Conservation (phyloP, 2,329 filamentous ascomycete species). For the Metarhizium anisopliae region DNA sequence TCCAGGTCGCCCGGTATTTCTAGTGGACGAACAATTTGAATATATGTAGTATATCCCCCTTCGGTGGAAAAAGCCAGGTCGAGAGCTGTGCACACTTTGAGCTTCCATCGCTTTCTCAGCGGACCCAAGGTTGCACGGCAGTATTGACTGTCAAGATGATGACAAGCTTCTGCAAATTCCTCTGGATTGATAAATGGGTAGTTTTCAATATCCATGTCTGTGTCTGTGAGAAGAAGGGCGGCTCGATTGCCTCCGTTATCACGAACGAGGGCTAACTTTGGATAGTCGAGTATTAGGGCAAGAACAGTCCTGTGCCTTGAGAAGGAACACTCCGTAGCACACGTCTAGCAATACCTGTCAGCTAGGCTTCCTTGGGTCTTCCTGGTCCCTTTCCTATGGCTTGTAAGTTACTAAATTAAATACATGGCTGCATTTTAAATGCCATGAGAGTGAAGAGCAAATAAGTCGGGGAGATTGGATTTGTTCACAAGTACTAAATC, state of each 20-base stretch:
- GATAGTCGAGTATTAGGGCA: neutral
- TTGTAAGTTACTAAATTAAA: neutral
- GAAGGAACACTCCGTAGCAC: too few species aligned
- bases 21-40: conserved; percentile 48
- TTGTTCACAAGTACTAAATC: too few species aligned
- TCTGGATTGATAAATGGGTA: conserved; percentile 54
- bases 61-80: conserved; percentile 32
- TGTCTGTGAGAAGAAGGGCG: too few species aligned
- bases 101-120: conserved; percentile 44
- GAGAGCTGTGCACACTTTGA: conserved; percentile 43
- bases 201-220: conserved; percentile 32
- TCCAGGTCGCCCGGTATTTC: conserved; percentile 38
- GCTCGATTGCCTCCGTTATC: too few species aligned
- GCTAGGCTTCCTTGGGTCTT: too few species aligned
- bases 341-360: too few species aligned
- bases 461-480: too few species aligned
- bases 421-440: neutral
- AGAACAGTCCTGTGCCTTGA: neutral
- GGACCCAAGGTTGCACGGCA: conserved; percentile 48
- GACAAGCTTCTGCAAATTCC: conserved; percentile 59
- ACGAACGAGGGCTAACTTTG: too few species aligned
- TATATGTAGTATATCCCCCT: conserved; percentile 39
- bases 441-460: neutral
- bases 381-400: too few species aligned
- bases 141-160: conserved; percentile 51